These are phyloP conservation scores for Vaccinium corymbosum DNA, from an alignment of 148 eudicot genomes.

Conservation along the genomic window DNA sequence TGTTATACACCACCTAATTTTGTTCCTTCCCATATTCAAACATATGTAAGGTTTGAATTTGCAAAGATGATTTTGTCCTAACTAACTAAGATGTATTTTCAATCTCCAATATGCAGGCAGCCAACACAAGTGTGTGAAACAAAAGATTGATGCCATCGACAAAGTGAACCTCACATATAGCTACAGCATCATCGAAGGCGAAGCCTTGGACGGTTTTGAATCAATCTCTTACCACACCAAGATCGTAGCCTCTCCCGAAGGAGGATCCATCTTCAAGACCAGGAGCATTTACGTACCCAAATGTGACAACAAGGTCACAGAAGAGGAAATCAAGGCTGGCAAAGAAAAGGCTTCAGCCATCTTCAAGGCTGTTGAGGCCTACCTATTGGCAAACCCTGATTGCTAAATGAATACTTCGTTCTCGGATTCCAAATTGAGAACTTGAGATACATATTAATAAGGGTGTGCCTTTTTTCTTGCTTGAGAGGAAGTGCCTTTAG, in stretches of 20 bases:
- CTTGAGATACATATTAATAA: background rate
- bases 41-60: background rate
- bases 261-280: slow-evolving; percentile 1
- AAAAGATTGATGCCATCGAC: background rate
- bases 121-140: background rate
- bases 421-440: background rate
- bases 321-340: background rate
- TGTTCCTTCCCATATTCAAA: background rate
- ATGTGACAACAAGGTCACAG: background rate
- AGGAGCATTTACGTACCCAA: background rate
- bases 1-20: background rate
- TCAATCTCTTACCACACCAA: background rate
- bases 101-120: background rate
- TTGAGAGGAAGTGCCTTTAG: background rate
- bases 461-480: background rate
- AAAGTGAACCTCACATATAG: background rate
- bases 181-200: background rate
- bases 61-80: background rate
- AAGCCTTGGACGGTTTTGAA: background rate
- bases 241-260: background rate
- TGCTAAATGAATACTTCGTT: background rate
- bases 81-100: background rate
- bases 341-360: background rate
- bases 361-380: slow-evolving; percentile 4
- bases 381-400: background rate